phyloP scores from a whole-genome alignment of 208 protist species.

The Leishmania turanica region DNA sequence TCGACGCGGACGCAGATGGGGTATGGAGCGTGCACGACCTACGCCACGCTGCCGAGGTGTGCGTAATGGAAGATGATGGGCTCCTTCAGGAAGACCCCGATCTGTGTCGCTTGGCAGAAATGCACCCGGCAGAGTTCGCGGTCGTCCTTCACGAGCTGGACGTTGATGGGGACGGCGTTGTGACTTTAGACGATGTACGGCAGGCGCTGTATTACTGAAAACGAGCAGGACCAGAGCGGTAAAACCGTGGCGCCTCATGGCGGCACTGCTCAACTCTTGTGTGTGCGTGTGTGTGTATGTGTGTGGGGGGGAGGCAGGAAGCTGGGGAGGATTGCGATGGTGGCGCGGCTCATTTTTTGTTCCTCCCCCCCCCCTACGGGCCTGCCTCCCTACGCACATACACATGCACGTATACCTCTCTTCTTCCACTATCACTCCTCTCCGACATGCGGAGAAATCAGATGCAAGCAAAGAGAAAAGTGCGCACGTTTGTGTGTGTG shows the following conservation, averaged over 20 bases:
- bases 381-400: neutral
- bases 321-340: neutral
- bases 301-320: neutral
- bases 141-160: constrained; percentile 63
- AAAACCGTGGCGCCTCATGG: neutral
- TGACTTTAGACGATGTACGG: constrained; percentile 59
- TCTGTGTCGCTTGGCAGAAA: constrained; percentile 45
- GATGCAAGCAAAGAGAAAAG: neutral
- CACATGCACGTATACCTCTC: neutral
- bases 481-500: neutral
- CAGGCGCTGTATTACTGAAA: constrained; percentile 37
- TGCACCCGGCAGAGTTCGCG: constrained; percentile 58
- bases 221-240: neutral
- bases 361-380: neutral
- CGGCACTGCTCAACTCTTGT: neutral
- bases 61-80: constrained; percentile 37
- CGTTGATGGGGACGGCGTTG: constrained; percentile 62
- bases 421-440: neutral
- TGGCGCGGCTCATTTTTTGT: neutral
- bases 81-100: constrained; percentile 43
- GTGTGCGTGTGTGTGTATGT: neutral
- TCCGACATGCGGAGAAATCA: neutral
- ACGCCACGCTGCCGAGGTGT: constrained; percentile 30
- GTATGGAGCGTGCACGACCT: constrained; percentile 56
- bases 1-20: constrained; percentile 70